Evolutionary conservation across 768 basidiomycete genomes (phyloP).

Genomic region (Boletus edulis): DNA sequence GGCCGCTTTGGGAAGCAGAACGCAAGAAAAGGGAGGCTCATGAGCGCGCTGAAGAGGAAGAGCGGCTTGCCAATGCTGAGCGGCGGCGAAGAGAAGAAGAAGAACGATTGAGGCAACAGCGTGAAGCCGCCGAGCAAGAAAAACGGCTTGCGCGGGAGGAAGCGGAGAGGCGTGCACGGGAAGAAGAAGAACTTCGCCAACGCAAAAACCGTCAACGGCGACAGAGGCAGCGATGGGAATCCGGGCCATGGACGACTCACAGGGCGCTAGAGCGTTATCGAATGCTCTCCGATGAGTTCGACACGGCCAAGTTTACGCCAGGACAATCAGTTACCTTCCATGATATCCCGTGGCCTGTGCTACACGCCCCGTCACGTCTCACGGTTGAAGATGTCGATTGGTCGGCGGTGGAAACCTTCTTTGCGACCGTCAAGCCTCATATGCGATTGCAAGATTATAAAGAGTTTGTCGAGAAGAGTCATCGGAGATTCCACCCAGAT

Average conservation of each 20-base stretch:
- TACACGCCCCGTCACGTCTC: constrained; percentile 50
- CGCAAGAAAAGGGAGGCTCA: constrained; percentile 43
- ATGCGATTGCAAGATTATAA: constrained; percentile 64
- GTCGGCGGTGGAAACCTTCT: constrained; percentile 70
- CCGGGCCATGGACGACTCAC: constrained; percentile 59
- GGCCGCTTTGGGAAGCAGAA: constrained; percentile 58
- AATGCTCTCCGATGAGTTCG: constrained; percentile 58
- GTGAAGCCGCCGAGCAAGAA: constrained; percentile 27
- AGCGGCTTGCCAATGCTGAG: constrained; percentile 35
- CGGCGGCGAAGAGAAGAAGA: constrained; percentile 32
- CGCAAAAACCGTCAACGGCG: constrained; percentile 43
- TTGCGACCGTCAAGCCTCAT: constrained; percentile 46
- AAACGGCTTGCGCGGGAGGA: constrained; percentile 22
- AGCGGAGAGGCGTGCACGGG: constrained; percentile 29
- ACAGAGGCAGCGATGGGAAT: constrained; percentile 53
- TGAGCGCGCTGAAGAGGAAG: constrained; percentile 45
- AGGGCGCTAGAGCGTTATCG: constrained; percentile 74
- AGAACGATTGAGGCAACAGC: constrained; percentile 21
- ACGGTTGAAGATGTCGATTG: constrained; percentile 68
- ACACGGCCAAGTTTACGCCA: constrained; percentile 52
- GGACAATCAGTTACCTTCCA: constrained; percentile 56
- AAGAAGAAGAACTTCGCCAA: constrained; percentile 38
- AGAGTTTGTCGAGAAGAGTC: constrained; percentile 63
- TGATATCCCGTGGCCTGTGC: constrained; percentile 74
- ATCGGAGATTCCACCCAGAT: constrained; percentile 78